phyloP scores from a whole-genome alignment of 352 stramenopile genomes.

The Peronosclerospora sorghi region DNA sequence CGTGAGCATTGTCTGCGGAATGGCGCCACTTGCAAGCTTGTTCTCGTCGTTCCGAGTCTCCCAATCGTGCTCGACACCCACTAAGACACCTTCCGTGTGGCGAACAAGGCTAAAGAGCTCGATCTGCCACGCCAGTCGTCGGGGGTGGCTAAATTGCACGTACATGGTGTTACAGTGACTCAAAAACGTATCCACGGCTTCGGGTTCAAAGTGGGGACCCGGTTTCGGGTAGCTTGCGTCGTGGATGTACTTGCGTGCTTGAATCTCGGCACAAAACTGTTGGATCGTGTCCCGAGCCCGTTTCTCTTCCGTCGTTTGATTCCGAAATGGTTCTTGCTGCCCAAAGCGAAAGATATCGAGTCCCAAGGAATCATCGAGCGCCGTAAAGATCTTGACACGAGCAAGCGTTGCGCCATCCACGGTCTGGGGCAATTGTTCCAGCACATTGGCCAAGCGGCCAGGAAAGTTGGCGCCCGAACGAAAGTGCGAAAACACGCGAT shows the following conservation, averaged over 20 bases:
- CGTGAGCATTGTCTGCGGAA: conserved; percentile 77
- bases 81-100: conserved; percentile 59
- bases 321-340: conserved; percentile 60
- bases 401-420: conserved; percentile 53
- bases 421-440: conserved; percentile 56
- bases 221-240: conserved; percentile 42
- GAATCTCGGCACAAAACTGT: conserved; percentile 56
- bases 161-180: conserved; percentile 72
- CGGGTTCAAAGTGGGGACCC: conserved; percentile 46
- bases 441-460: conserved; percentile 56
- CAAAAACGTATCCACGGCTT: conserved; percentile 51
- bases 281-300: conserved; percentile 46
- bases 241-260: conserved; percentile 56
- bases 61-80: conserved; percentile 79
- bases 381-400: conserved; percentile 87
- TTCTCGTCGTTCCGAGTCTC: conserved; percentile 73
- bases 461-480: conserved; percentile 68
- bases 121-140: conserved; percentile 61
- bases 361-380: conserved; percentile 70
- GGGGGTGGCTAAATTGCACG: conserved; percentile 70
- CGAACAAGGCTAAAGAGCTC: conserved; percentile 50
- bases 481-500: conserved; percentile 78
- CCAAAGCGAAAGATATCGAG: conserved; percentile 84
- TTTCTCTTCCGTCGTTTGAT: conserved; percentile 47
- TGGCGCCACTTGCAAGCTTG: conserved; percentile 38